Base-by-base conservation (phyloP, 345 rosid species). In the Aquilaria yunnanensis region DNA sequence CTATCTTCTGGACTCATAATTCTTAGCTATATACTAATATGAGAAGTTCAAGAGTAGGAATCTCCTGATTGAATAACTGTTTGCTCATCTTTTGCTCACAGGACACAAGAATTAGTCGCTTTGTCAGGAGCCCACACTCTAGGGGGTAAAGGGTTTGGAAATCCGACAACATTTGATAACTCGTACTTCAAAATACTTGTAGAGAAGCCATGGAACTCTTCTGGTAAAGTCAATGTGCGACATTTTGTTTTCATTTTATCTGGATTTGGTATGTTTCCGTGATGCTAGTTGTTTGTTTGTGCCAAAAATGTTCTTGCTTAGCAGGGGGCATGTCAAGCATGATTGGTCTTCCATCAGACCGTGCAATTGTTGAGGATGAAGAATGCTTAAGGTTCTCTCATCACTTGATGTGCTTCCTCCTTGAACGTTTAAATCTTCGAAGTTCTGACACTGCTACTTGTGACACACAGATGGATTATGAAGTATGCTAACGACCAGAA, bases 271-370 rank as follows among this genome's bases (percentile, higher is more conserved):
- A 23, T 23, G 23, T 23, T 23, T 23, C 23, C 23, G 23, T 23
- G 23, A 23, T 23, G 23, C 23, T 23, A 23, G 23, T 23, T 23
- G 23, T 37, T 37, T 37, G 43, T 5, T 37, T 5, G 8, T 37
- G 8, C 43, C 43, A 37, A 37, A 3, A 37, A 23, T 50, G 14
- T 3, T 59, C 31, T 30, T 14, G 2, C 2, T 47, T 32, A 12
- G 74, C 78, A 90, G 94, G 64, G 61, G 88, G 83, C 49, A 88
- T 86, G 97, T 52, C 88, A 10, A 84, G 78, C 77, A 85, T 90
- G 97, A 75, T 88, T 23, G 96, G 98, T 62, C 96, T 90, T 72
- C 94, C 96, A 78, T 88, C 97, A 51, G 96, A 93, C 78, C 98
- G 69, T 66, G 90, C 88, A 58, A 78, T 90, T 29, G 86, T 79